Percentiles rank a stretch among this genome's conserved stretches.
Conservation (phyloP, 2,329 filamentous ascomycete species). For the Fusarium nanum region DNA sequence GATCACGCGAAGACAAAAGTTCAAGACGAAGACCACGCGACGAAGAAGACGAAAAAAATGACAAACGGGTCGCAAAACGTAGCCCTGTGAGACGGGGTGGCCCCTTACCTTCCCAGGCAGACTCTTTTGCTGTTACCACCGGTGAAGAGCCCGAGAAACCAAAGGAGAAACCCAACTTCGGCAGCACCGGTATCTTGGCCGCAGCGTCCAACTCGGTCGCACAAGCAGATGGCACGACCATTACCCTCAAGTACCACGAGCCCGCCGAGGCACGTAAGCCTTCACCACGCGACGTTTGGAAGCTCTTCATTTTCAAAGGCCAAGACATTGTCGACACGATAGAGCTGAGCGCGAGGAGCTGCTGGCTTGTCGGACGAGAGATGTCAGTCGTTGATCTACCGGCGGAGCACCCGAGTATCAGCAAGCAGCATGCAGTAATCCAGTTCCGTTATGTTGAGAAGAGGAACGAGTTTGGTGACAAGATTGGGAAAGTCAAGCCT, state of each 20-base stretch:
- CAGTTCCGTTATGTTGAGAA: conserved; percentile 91
- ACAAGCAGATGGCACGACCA: conserved; percentile 77
- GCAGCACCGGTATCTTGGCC: conserved; percentile 82
- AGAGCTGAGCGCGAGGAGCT: conserved; percentile 79
- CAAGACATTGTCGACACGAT: conserved; percentile 83
- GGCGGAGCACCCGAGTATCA: conserved; percentile 90
- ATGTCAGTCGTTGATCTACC: conserved; percentile 81
- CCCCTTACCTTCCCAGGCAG: conserved; percentile 69
- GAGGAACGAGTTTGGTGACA: conserved; percentile 88
- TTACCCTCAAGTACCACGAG: conserved; percentile 96
- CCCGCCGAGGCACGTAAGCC: conserved; percentile 93
- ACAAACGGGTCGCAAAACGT: conserved; percentile 40
- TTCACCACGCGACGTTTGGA: conserved; percentile 81
- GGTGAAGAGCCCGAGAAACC: conserved; percentile 64
- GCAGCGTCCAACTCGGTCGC: conserved; percentile 84
- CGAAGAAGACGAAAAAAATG: conserved; percentile 32
- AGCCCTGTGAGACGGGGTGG: conserved; percentile 53
- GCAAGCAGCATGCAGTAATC: conserved; percentile 94
- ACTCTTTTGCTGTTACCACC: conserved; percentile 67
- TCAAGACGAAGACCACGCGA: conserved; percentile 43
- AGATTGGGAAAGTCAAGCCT: conserved; percentile 80
- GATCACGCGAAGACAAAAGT: conserved; percentile 50
- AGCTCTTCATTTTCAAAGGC: conserved; percentile 92
- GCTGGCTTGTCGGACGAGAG: conserved; percentile 91
- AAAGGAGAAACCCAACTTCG: conserved; percentile 91